These are phyloP conservation scores for Calycina herbarum DNA, from an alignment of 2,329 filamentous ascomycete species.

Conservation along the genomic window DNA sequence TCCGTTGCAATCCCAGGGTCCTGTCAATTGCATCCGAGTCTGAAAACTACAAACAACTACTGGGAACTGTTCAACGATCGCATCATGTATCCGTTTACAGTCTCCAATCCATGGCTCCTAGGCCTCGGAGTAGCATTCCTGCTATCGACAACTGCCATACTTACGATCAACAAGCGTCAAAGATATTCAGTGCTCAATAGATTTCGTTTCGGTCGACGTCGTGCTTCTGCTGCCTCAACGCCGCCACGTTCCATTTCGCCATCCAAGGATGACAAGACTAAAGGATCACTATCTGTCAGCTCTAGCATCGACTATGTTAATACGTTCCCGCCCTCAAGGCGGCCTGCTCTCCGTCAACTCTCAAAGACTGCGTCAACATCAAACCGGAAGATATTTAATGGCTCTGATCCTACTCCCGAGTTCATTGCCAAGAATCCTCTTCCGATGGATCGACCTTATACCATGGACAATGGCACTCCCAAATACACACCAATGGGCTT, in stretches of 20 bases:
- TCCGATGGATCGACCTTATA: conserved; percentile 30
- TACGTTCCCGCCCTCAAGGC: conserved; percentile 34
- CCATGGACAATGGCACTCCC: conserved; percentile 27
- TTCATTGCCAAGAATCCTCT: conserved; percentile 26
- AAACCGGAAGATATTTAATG: conserved; percentile 25
- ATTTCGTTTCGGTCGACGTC: conserved; percentile 32
- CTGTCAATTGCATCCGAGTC: neutral
- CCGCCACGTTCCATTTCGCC: conserved; percentile 36
- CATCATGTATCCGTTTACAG: conserved; percentile 24
- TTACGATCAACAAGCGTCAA: conserved; percentile 29
- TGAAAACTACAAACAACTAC: too few relatives aligned
- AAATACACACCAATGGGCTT: conserved; percentile 68
- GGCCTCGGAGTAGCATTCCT: conserved; percentile 31
- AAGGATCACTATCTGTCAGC: conserved; percentile 4
- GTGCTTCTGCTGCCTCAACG: conserved; percentile 35
- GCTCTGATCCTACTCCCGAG: conserved; percentile 24
- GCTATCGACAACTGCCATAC: conserved; percentile 22
- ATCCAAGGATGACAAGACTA: conserved; percentile 20
- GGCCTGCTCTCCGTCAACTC: conserved; percentile 30
- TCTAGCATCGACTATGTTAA: conserved; percentile 26
- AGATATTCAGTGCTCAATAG: conserved; percentile 29
- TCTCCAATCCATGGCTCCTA: conserved; percentile 29
- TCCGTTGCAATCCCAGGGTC: neutral
- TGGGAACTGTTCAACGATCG: neutral
- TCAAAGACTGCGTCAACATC: conserved; percentile 23